Conservation (phyloP, 2,329 filamentous ascomycete species). For the Alternaria solani region DNA sequence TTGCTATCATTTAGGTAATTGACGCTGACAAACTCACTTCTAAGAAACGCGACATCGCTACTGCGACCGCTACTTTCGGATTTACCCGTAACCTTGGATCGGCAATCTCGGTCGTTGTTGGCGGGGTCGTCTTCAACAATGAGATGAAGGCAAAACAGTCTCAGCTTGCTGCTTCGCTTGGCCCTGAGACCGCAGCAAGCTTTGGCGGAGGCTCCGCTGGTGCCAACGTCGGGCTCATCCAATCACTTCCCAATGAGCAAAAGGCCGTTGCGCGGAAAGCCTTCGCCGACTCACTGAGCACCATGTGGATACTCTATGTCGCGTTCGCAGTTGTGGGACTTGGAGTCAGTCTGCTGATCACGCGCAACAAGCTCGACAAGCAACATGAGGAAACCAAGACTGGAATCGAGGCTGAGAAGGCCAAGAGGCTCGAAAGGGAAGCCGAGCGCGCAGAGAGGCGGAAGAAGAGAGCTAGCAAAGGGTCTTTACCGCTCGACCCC, state of each 20-base stretch:
- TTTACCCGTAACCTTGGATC: conserved; percentile 75
- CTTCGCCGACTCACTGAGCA: conserved; percentile 55
- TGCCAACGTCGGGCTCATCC: conserved; percentile 67
- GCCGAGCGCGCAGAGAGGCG: conserved; percentile 42
- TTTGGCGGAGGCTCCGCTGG: conserved; percentile 69
- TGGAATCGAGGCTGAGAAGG: conserved; percentile 55
- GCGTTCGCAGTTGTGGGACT: conserved; percentile 53
- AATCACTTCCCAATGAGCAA: conserved; percentile 59
- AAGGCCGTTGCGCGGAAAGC: conserved; percentile 53
- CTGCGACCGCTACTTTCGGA: conserved; percentile 71
- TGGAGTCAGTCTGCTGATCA: conserved; percentile 51
- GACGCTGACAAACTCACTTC: conserved; percentile 21
- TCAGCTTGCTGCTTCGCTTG: conserved; percentile 60
- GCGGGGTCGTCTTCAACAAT: conserved; percentile 82
- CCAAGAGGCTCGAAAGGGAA: conserved; percentile 48
- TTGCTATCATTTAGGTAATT: conserved; percentile 5
- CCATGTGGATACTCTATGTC: conserved; percentile 61
- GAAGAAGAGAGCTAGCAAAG: conserved; percentile 37
- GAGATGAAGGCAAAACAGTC: conserved; percentile 67
- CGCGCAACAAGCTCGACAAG: conserved; percentile 52
- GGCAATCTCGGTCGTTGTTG: conserved; percentile 73
- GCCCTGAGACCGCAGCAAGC: conserved; percentile 58
- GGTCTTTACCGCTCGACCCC: conserved; percentile 24
- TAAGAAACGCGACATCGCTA: conserved; percentile 67
- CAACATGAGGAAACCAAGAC: conserved; percentile 60